Conservation (phyloP, 176 grass and related monocot genomes). For the Musa schizocarpa region DNA sequence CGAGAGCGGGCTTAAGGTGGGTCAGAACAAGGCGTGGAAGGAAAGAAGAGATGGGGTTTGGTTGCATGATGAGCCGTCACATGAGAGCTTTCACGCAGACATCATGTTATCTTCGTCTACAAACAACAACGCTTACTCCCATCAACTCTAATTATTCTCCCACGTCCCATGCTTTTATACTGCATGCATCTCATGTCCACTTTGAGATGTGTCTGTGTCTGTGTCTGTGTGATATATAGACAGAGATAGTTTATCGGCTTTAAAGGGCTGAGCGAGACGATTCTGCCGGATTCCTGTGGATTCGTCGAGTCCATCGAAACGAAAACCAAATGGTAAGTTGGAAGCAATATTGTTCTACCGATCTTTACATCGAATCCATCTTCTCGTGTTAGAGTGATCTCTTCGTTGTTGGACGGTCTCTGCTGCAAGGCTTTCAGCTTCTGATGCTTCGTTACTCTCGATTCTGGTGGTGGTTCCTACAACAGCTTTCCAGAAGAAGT, state of each 20-base stretch:
- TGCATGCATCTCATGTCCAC: slow-evolving; percentile 51
- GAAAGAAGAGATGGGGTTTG: slow-evolving; percentile 18
- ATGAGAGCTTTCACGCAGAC: slow-evolving; percentile 91
- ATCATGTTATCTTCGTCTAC: slow-evolving; percentile 99
- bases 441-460: too few relatives aligned
- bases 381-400: too few relatives aligned
- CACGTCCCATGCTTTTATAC: slow-evolving; percentile 21
- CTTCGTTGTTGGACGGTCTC: too few relatives aligned
- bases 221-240: background rate
- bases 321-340: too few relatives aligned
- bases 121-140: slow-evolving; percentile 46
- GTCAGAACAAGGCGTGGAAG: slow-evolving; percentile 21
- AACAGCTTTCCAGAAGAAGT: too few relatives aligned
- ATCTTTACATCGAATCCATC: too few relatives aligned
- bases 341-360: too few relatives aligned
- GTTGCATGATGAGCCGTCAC: slow-evolving; percentile 78
- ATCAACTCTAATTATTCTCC: slow-evolving; percentile 13
- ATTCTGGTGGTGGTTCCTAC: too few relatives aligned
- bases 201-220: slow-evolving; percentile 5
- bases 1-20: background rate
- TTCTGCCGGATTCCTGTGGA: too few relatives aligned
- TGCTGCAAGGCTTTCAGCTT: too few relatives aligned
- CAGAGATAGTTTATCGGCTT: background rate
- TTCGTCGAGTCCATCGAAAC: too few relatives aligned
- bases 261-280: slow-evolving; percentile 8